Conservation (phyloP, 305 asterid species). For the Andrographis paniculata region DNA sequence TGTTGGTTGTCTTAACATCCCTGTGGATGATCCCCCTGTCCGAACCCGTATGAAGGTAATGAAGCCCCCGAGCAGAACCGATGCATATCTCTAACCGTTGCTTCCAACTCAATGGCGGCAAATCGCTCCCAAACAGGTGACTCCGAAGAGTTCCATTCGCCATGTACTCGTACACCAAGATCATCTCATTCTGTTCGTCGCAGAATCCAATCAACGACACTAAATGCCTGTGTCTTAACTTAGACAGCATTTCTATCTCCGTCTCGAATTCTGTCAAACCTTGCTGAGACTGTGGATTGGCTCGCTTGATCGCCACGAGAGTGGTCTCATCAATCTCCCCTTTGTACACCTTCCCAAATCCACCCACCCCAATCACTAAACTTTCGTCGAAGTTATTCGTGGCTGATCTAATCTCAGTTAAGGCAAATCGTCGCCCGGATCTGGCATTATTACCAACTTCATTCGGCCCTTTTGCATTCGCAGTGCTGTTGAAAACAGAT, state of each 20-base stretch:
- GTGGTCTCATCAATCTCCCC: conserved; percentile 59
- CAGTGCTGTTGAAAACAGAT: conserved; percentile 25
- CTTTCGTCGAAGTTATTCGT: conserved; percentile 68
- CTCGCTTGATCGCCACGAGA: conserved; percentile 65
- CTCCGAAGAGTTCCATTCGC: conserved; percentile 80
- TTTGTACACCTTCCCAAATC: conserved; percentile 79
- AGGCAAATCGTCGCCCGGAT: conserved; percentile 60
- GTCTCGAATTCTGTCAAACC: conserved; percentile 81
- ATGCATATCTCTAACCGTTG: conserved; percentile 75
- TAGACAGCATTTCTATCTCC: conserved; percentile 77
- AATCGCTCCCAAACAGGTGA: conserved; percentile 69
- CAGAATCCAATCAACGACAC: conserved; percentile 89
- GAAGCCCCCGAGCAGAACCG: conserved; percentile 85
- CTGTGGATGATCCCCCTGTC: conserved; percentile 82
- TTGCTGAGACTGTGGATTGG: conserved; percentile 91
- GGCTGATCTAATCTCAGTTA: conserved; percentile 62
- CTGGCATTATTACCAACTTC: conserved; percentile 37
- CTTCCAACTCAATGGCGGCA: conserved; percentile 72
- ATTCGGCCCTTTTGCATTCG: conserved; percentile 36
- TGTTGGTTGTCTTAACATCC: conserved; percentile 86
- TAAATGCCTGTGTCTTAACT: conserved; percentile 74
- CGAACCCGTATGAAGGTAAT: conserved; percentile 93
- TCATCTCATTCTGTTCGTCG: conserved; percentile 84
- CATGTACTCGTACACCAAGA: conserved; percentile 89
- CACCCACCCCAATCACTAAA: conserved; percentile 80